Evolutionary conservation across 2,329 filamentous ascomycete genomes (phyloP).

Genomic region (Cadophora gregata): DNA sequence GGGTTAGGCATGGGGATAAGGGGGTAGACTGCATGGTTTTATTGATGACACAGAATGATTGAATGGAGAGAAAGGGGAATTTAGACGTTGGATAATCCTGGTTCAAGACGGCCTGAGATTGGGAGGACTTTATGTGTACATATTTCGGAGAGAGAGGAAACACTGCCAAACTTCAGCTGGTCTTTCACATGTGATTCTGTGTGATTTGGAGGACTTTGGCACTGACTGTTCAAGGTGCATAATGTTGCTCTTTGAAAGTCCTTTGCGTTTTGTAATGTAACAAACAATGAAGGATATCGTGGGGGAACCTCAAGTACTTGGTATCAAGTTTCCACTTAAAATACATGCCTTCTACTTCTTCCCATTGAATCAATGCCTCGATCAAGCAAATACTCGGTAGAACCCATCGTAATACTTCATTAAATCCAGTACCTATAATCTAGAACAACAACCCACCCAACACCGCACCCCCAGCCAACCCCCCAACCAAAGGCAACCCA

Average conservation of each 20-base stretch:
- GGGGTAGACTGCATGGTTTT: background rate
- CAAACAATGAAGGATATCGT: no score
- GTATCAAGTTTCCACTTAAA: no score
- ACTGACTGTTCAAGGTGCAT: no score
- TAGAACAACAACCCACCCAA: slow-evolving; percentile 50
- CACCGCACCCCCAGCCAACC: slow-evolving; percentile 53
- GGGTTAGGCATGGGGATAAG: background rate
- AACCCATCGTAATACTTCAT: background rate
- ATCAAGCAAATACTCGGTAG: background rate
- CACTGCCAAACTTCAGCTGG: background rate
- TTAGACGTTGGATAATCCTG: background rate
- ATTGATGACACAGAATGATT: background rate
- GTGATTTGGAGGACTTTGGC: background rate
- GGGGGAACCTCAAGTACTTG: no score
- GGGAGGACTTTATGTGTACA: background rate
- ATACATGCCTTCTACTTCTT: no score
- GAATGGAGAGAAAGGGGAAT: no score
- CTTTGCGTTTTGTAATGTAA: no score
- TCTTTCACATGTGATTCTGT: background rate
- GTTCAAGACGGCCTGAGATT: background rate
- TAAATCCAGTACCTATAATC: background rate
- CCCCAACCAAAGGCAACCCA: slow-evolving; percentile 53
- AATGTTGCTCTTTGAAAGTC: no score
- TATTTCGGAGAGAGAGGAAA: background rate
- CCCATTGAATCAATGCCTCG: background rate